phyloP scores from a whole-genome alignment of 2,329 filamentous ascomycete species.

The Thermothelomyces thermophilus region DNA sequence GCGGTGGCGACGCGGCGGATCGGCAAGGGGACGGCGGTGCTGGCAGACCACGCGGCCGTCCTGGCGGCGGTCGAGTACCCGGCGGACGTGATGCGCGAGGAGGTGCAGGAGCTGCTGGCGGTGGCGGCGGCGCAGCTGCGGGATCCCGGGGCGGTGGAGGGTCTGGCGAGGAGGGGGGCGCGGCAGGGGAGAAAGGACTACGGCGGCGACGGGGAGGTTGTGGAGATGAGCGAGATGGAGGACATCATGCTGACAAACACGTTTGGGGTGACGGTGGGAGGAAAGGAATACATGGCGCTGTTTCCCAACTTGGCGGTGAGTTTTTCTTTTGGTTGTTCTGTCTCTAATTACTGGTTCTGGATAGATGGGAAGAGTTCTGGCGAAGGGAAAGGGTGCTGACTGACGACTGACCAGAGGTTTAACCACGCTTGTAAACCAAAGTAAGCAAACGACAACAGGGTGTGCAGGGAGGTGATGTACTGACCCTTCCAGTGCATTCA shows the following conservation, averaged over 20 bases:
- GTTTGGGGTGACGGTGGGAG: slow-evolving; percentile 27
- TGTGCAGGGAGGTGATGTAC: not conserved
- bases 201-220: not conserved
- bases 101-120: slow-evolving; percentile 29
- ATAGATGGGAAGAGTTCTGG: no score
- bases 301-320: slow-evolving; percentile 24
- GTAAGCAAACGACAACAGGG: slow-evolving; percentile 5
- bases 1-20: slow-evolving; percentile 28
- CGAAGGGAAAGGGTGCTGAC: no score
- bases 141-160: slow-evolving; percentile 26
- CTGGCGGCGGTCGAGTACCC: slow-evolving; percentile 30
- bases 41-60: slow-evolving; percentile 30
- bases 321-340: not conserved
- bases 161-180: slow-evolving; percentile 24
- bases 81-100: slow-evolving; percentile 23
- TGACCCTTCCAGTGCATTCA: slow-evolving; percentile 15
- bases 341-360: no score
- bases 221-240: slow-evolving; percentile 27
- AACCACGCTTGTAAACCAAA: slow-evolving; percentile 28
- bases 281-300: slow-evolving; percentile 20
- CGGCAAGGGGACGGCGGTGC: slow-evolving; percentile 26
- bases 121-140: slow-evolving; percentile 27
- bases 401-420: slow-evolving; percentile 18
- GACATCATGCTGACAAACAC: slow-evolving; percentile 33
- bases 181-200: slow-evolving; percentile 8